Evolutionary conservation across 1,284 basidiomycete genomes (phyloP), one percentile per base, ranked within the genome.

Genomic region (Porogramme epimiltina): DNA sequence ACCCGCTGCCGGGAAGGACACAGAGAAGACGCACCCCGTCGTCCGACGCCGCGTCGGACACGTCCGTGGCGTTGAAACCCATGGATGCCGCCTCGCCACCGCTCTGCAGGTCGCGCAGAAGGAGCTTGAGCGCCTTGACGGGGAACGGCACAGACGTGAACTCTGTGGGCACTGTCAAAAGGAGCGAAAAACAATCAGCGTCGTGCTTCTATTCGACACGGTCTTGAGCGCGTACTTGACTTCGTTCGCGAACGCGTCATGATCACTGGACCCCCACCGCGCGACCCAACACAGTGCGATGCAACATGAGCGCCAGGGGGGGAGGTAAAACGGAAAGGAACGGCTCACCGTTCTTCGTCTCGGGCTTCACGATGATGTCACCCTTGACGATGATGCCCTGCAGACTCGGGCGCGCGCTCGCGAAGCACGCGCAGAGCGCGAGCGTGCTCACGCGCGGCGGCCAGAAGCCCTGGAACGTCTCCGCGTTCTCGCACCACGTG

Each of bases 401-500:
- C 57, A 98, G 64, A 52, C 80, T 83, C 9, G 84, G 76, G 16
- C 88, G 77, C 48, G 85, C 79, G 3, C 84, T 82, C 0, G 76
- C 72, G 62, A 94, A 89, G 37, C 99, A 76, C 58, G 91, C 85
- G 42, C 83, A 82, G 43, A 99, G 73, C 0, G 89, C 95, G 44
- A 98, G 75, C 20, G 85, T 87, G 68, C 91, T 93, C 65, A 95
- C 81, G 31, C 92, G 83, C 15, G 86, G 85, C 19, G 92, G 87
- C 94, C 95, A 98, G 70, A 89, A 93, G 31, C 96, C 95, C 65
- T 94, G 91, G 77, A 98, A 91, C 6, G 91, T 93, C 69, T 93
- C 91, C 23, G 89, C 88, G 62, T 93, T 94, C 66, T 98, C 95
- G 64, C 89, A 92, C 96, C 96, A 98, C 1, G 89, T 87, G 51